Conservation (phyloP, 2,329 filamentous ascomycete species). For the Clonostachys byssicola region DNA sequence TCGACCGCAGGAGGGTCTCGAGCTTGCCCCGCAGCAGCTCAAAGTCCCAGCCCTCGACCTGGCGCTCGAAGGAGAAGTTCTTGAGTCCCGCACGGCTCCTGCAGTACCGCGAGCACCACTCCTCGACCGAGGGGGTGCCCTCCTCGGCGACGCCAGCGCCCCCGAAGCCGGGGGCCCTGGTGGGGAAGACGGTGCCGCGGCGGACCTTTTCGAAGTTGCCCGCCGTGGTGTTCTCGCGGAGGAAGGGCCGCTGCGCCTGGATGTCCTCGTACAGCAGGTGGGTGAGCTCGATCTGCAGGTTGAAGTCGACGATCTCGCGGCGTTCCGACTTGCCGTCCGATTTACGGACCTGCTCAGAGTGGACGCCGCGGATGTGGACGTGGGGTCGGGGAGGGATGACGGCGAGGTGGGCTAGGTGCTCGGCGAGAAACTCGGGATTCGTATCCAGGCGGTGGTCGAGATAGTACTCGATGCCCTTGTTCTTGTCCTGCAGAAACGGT, state of each 20-base stretch:
- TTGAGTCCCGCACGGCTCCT: conserved; percentile 54
- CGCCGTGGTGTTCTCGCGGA: conserved; percentile 29
- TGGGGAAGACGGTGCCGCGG: conserved; percentile 59
- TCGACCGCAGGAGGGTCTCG: conserved; percentile 52
- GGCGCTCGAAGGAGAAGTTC: conserved; percentile 44
- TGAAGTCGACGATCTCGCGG: conserved; percentile 51
- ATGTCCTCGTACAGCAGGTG: conserved; percentile 49
- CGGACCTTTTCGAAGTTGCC: conserved; percentile 56
- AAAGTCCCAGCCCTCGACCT: conserved; percentile 58
- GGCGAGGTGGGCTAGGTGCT: conserved; percentile 37
- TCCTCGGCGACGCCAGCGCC: conserved; percentile 18
- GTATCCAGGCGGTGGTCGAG: conserved; percentile 39
- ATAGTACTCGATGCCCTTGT: conserved; percentile 31
- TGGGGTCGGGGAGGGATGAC: conserved; percentile 46
- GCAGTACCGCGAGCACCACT: conserved; percentile 69
- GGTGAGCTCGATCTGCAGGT: conserved; percentile 54
- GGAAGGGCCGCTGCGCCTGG: conserved; percentile 20
- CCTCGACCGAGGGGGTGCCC: conserved; percentile 25
- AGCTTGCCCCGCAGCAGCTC: conserved; percentile 46
- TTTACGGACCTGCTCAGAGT: conserved; percentile 36
- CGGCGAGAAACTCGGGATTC: conserved; percentile 35
- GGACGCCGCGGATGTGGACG: conserved; percentile 48
- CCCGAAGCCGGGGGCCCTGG: conserved; percentile 40
- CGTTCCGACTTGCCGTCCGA: conserved; percentile 33
- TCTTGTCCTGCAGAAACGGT: conserved; percentile 20